Base-by-base conservation (phyloP, 78 protist genomes). In the Dictyostelium firmibasis region DNA sequence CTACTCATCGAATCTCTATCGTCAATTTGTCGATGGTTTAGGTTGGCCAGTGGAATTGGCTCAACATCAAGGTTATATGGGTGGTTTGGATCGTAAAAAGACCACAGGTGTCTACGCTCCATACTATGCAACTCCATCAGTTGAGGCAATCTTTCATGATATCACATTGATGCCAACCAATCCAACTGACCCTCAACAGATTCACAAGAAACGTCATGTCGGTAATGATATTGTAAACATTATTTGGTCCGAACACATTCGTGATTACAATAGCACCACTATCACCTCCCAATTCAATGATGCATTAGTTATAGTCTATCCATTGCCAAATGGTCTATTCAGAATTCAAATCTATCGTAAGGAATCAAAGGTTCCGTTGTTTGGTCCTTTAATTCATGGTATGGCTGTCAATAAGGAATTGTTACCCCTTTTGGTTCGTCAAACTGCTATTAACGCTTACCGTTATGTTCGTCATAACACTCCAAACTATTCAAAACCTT, bases 211-310 rank as follows among this genome's bases (percentile, higher is more conserved):
- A 78, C 33, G 96, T 33, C 99, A 98, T 89, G 97, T 98, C 25
- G 99, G 99, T 33, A 98, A 98, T 78, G 99, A 98, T 47, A 87
- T 75, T 33, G 98, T 98, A 83, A 98, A 97, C 79, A 96, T 98
- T 11, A 62, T 98, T n/a, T 98, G 99, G 98, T 75, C 85, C 20
- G 99, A 98, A 70, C 94, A 97, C 81, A 67, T 64, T 33, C 38
- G 96, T 18, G 97, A 96, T 43, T 98, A 97, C 91, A 60, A 95
- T 1, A 98, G 98, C 1, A 87, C 91, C 20, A 94, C 96, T 13
- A 96, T 98, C 67, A 75, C 85, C 33, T 76, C 97, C 2, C 98
- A 93, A 31, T 98, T 98, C 76, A 98, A 97, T 53, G 96, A 95
- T 31, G 99, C 97, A 2, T 97, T 97, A 72, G 96, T 98, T 11